phyloP scores from a whole-genome alignment of 2,329 filamentous ascomycete genomes.

The Neopestalotiopsis clavispora region DNA sequence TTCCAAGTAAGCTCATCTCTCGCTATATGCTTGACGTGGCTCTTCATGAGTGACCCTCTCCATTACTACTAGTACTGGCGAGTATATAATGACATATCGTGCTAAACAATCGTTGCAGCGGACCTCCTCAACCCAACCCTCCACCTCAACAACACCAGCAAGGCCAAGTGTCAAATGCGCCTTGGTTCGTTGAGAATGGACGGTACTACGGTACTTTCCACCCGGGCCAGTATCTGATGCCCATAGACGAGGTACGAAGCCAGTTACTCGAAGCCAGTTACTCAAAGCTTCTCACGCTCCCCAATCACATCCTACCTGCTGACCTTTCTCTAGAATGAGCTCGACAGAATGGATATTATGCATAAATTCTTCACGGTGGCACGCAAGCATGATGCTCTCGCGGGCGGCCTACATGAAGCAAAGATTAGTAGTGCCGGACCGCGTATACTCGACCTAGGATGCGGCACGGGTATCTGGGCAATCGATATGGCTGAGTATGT shows the following conservation, averaged over 20 bases:
- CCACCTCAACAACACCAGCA: background rate
- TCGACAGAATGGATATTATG: slow-evolving; percentile 80
- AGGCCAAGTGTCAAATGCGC: background rate
- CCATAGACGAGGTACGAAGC: slow-evolving; percentile 73
- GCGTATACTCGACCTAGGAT: slow-evolving; percentile 72
- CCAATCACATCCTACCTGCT: slow-evolving; percentile 17
- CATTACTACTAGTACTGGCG: background rate
- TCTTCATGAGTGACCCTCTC: background rate
- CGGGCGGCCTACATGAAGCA: slow-evolving; percentile 38
- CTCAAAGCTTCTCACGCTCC: background rate
- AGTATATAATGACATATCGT: too few relatives aligned
- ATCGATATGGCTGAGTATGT: slow-evolving; percentile 82
- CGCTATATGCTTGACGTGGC: background rate
- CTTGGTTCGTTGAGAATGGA: slow-evolving; percentile 65
- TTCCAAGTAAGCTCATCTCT: slow-evolving; percentile 3
- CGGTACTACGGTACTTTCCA: slow-evolving; percentile 72
- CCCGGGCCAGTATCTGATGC: slow-evolving; percentile 74
- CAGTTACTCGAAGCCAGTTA: background rate
- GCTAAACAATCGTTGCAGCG: background rate
- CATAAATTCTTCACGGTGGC: slow-evolving; percentile 77
- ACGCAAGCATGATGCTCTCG: slow-evolving; percentile 47
- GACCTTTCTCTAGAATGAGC: slow-evolving; percentile 61
- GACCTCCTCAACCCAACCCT: background rate
- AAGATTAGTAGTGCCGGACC: slow-evolving; percentile 32
- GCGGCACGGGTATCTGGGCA: slow-evolving; percentile 90